Percentiles rank a stretch among this genome's conserved stretches.
Evolutionary conservation across 208 protist species (phyloP).

Genomic region (Trypanosoma mega): DNA sequence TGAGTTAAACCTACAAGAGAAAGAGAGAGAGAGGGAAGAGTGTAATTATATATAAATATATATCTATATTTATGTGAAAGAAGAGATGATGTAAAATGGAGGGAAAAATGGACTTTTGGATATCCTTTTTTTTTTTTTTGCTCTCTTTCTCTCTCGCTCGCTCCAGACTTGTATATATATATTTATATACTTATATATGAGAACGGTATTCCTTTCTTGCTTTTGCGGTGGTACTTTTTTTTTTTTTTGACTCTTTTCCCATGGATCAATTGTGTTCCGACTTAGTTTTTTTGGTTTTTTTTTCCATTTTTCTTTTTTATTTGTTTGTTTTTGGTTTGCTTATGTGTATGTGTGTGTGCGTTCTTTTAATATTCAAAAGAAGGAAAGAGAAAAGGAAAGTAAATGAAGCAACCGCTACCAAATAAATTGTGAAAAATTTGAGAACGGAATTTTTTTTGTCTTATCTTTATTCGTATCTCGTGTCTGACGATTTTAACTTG

Average conservation of each 20-base stretch:
- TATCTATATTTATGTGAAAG: neutral
- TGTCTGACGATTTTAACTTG: too few species aligned
- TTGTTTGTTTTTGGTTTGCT: conserved; percentile 1
- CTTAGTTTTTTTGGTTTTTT: conserved; percentile 8
- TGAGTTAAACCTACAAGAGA: conserved; percentile 20
- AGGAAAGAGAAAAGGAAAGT: conserved; percentile 15
- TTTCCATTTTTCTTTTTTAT: conserved; percentile 10
- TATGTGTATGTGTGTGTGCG: conserved; percentile 6
- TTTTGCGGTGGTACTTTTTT: conserved; percentile 5
- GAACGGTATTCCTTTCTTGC: neutral
- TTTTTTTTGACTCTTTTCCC: too few species aligned
- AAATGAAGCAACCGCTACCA: too few species aligned
- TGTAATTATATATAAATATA: neutral
- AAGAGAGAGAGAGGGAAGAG: neutral
- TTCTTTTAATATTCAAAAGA: too few species aligned
- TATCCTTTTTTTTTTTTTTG: conserved; percentile 20
- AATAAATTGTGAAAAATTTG: too few species aligned
- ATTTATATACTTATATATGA: neutral
- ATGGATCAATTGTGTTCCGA: too few species aligned
- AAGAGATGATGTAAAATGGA: too few species aligned
- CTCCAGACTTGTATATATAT: conserved; percentile 1
- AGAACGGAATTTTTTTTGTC: conserved; percentile 1
- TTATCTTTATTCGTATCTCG: too few species aligned
- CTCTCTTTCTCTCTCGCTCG: too few species aligned
- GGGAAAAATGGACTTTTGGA: neutral